phyloP scores from a whole-genome alignment of 2,329 filamentous ascomycete species.

The Malbranchea zuffiana region DNA sequence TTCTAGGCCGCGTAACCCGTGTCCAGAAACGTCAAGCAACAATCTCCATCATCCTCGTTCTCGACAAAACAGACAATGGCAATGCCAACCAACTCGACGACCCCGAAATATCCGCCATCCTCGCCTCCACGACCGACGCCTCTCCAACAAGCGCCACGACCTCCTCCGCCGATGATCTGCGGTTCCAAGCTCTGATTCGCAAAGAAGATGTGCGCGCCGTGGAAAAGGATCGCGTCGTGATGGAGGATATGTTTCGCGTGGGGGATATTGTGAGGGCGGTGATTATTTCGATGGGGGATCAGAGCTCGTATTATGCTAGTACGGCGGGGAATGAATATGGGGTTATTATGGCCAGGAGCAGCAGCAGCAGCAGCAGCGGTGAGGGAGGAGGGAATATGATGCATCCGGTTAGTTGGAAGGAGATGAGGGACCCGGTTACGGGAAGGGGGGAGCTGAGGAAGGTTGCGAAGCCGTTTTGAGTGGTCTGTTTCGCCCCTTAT shows the following conservation, averaged over 20 bases:
- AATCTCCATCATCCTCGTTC: constrained; percentile 74
- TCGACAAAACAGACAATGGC: constrained; percentile 34
- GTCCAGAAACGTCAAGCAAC: constrained; percentile 76
- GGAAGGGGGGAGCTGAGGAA: constrained; percentile 71
- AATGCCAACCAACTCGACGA: constrained; percentile 15
- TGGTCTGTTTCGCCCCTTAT: no score
- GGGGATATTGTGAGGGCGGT: constrained; percentile 82
- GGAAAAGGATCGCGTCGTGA: constrained; percentile 88
- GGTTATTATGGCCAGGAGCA: constrained; percentile 80
- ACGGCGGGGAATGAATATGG: constrained; percentile 86
- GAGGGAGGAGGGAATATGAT: constrained; percentile 75
- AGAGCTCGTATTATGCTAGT: constrained; percentile 88
- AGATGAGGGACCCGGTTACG: constrained; percentile 75
- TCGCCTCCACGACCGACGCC: constrained; percentile 22
- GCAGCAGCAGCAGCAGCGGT: not conserved
- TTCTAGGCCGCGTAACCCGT: constrained; percentile 76
- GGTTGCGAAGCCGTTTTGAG: constrained; percentile 86
- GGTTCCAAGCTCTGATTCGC: constrained; percentile 72
- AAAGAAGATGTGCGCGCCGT: constrained; percentile 88
- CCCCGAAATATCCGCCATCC: constrained; percentile 25
- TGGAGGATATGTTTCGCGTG: constrained; percentile 82
- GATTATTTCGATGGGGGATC: constrained; percentile 85
- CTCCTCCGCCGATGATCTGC: constrained; percentile 49
- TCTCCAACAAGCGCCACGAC: constrained; percentile 8
- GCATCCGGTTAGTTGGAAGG: constrained; percentile 90